Evolutionary conservation across 2,329 filamentous ascomycete species (phyloP), one percentile per base, ranked within the genome.

Genomic region (Fusarium sp.): DNA sequence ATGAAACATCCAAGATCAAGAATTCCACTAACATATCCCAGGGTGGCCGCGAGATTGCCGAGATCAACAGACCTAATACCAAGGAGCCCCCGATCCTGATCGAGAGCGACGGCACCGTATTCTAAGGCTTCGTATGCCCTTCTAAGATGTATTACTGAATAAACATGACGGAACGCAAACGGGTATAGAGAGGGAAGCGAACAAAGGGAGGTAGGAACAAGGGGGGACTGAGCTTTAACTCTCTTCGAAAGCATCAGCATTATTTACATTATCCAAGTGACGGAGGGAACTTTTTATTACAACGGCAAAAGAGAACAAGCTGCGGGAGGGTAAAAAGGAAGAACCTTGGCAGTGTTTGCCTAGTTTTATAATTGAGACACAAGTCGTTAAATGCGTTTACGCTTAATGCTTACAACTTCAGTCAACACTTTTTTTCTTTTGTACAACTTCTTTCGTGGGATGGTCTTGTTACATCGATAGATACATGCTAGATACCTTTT

Each of bases 61-160:
- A 98, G 82, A 93, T 98, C 70, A 95, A 93, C 73, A 88, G 96
- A 73, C 96, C 96, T 23, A 98, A 98, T 76, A 98, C 96, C 54
- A 97, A 96, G 82, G 93, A 97, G 79, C 93, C 95, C 31, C 96
- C 96, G 7, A 98, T 99, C 77, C 90, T 98, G 82, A 98, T 98
- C 74, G 88, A 97, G 72, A 97, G 93, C 70, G 96, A 99, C 79
- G 96, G 96, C 67, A 98, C 96, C 25, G 93, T 99, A 71, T 98
- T 99, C 79, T 97, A 89, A 79, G 61, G 54, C 49, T 66, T 62
- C 26, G 28, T 39, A 46, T 57, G 41, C 41, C 52, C 51, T 59
- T 65, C 45, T 49, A 64, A 51, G 45, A 64, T 61, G 69, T 68
- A 70, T 68, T 68, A 71, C 60, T 59, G 68, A 70, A 68, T 50